Base-by-base conservation (phyloP, 805 yeast genomes). In the Cyberlindnera nakhonratchasimensis region DNA sequence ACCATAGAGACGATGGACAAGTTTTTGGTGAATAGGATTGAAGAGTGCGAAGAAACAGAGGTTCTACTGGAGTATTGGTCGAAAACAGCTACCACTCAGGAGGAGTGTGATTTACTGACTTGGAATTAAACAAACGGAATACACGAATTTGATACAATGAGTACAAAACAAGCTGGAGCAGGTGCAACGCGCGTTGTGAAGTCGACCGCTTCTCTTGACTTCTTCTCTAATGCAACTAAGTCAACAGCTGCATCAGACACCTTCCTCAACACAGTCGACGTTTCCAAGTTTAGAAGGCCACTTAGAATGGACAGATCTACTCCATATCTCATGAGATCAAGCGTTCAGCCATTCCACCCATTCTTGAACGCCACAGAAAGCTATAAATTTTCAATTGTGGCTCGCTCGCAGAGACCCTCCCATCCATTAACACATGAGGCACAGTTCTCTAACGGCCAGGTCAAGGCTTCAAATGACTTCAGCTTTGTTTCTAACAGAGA, bases 151-250 rank as follows among this genome's bases (percentile, higher is more conserved):
- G 8, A 12, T 12, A 17, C 18, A 14, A 37, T 28, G 39, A 25
- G 20, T 16, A 13, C 16, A 4, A 41, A 42, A 14, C 34, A 43
- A 22, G 39, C 43, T 4, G 14, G 23, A 3, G n/a, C 18, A 2
- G 18, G 28, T 5, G 28, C 43, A 13, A 9, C 42, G 13, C 39
- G 40, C 16, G 47, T 48, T 5, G 46, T 48, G 17, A 45, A 37
- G 42, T 35, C 47, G 14, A 37, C 52, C 2, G 18, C 43, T 3
- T 38, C 45, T 3, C 31, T 48, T 8, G 40, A 48, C 41, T 48
- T 48, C 37, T 43, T 48, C 21, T 45, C 42, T 29, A 48, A 48
- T 25, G 25, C 42, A 10, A 23, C 52, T 3, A 48, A 48, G 31
- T 24, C 46, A n/a, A 36, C 43, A 10, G 37, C 40, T 3, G 33